Conservation (phyloP, 176 grass and related monocot genomes). For the Typha latifolia region DNA sequence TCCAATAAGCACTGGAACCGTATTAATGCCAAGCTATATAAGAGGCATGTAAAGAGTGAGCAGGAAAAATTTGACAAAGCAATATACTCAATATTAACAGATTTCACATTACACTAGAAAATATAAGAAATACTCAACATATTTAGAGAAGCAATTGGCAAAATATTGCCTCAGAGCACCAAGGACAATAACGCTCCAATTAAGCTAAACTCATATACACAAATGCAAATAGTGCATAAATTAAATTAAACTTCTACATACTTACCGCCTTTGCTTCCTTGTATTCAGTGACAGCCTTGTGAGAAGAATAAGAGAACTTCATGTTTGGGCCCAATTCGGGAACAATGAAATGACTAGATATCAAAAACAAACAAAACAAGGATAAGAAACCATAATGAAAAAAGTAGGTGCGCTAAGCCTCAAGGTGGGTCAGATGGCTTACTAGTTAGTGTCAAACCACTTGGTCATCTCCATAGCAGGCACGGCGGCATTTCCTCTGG, state of each 20-base stretch:
- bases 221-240: conserved; percentile 9
- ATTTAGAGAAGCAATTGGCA: too few species aligned
- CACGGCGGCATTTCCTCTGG: conserved; percentile 79
- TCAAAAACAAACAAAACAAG: conserved; percentile 13
- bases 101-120: too few species aligned
- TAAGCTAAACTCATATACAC: not conserved
- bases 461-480: conserved; percentile 99
- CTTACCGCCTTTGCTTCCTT: conserved; percentile 96
- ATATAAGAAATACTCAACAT: too few species aligned
- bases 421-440: conserved; percentile 25
- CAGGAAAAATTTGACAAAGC: not conserved
- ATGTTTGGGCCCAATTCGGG: conserved; percentile 74
- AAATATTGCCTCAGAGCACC: too few species aligned
- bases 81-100: too few species aligned
- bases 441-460: conserved; percentile 99
- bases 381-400: conserved; percentile 10
- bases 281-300: conserved; percentile 93
- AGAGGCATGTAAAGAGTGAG: conserved; percentile 10
- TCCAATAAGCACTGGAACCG: conserved; percentile 83
- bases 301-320: conserved; percentile 86
- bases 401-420: not conserved
- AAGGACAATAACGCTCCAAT: too few species aligned
- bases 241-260: conserved; percentile 3
- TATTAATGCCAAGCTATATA: conserved; percentile 69
- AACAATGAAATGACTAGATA: conserved; percentile 86